Conservation (phyloP, 257 asterid species). For the Solanum infundibuliforme region DNA sequence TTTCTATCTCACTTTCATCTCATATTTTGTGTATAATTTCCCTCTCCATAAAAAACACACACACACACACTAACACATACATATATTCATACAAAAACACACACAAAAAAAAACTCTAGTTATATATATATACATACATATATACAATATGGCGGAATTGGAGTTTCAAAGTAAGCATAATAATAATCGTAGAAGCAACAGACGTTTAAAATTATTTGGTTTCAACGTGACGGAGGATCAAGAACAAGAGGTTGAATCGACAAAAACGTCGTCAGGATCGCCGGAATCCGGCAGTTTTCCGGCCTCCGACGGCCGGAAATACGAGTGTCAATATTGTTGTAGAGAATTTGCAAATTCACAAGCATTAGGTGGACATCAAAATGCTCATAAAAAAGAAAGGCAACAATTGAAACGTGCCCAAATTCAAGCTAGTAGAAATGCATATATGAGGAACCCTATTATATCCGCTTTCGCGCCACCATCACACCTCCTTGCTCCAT, state of each 20-base stretch:
- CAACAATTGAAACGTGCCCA: conserved; percentile 91
- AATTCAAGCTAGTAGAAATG: conserved; percentile 75
- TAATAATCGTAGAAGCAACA: conserved; percentile 13
- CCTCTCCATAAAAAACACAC: background rate
- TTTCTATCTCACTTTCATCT: conserved; percentile 5
- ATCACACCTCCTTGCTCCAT: conserved; percentile 60
- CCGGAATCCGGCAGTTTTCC: conserved; percentile 35
- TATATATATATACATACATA: background rate
- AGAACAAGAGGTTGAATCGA: conserved; percentile 34
- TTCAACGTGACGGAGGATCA: conserved; percentile 53
- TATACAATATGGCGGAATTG: conserved; percentile 46
- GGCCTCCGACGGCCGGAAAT: conserved; percentile 64
- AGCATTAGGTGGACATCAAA: conserved; percentile 93
- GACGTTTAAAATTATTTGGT: conserved; percentile 73
- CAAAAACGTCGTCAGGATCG: conserved; percentile 25
- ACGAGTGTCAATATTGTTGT: conserved; percentile 94
- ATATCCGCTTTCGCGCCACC: conserved; percentile 80
- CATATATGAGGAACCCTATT: conserved; percentile 87
- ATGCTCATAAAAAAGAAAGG: conserved; percentile 94
- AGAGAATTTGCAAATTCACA: conserved; percentile 96
- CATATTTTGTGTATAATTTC: background rate
- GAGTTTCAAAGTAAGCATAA: conserved; percentile 41
- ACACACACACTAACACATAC: background rate
- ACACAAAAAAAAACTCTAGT: background rate
- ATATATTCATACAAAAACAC: background rate